Evolutionary conservation across 2,329 filamentous ascomycete species (phyloP).

Genomic region (Fusarium pseudoanthophilum): DNA sequence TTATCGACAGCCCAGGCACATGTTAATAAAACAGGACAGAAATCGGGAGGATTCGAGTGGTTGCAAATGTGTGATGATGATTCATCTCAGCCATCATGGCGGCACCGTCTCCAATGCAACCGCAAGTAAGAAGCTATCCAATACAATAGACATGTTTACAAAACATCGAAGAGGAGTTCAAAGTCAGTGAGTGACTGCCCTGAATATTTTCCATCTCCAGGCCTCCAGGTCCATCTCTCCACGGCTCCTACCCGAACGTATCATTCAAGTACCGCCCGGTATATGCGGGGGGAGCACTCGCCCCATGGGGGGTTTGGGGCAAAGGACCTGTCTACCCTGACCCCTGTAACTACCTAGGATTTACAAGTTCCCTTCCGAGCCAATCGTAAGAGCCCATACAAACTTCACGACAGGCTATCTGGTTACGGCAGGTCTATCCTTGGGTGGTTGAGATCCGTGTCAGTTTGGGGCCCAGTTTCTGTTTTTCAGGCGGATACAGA

Average conservation of each 20-base stretch:
- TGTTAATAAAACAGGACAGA: slow-evolving; percentile 6
- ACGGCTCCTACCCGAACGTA: slow-evolving; percentile 3
- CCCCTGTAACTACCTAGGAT: slow-evolving; percentile 18
- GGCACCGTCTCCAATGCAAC: neutral
- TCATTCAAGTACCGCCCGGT: slow-evolving; percentile 22
- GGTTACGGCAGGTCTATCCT: slow-evolving; percentile 32
- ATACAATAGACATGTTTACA: neutral
- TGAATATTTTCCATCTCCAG: neutral
- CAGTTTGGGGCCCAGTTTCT: neutral
- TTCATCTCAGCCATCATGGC: slow-evolving; percentile 2
- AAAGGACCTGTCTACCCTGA: slow-evolving; percentile 2
- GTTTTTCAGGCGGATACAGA: neutral
- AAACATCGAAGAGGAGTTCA: neutral
- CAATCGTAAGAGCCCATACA: slow-evolving; percentile 22
- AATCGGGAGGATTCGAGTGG: neutral
- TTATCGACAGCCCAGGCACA: slow-evolving; percentile 1
- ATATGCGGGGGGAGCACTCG: slow-evolving; percentile 25
- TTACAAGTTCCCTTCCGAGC: slow-evolving; percentile 23
- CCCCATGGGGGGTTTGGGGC: slow-evolving; percentile 39
- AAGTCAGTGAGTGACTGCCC: neutral
- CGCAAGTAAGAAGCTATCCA: neutral
- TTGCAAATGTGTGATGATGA: slow-evolving; percentile 9
- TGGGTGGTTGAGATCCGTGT: slow-evolving; percentile 9
- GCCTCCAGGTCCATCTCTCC: neutral
- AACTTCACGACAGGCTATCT: slow-evolving; percentile 26